Evolutionary conservation across 2,329 filamentous ascomycete genomes (phyloP).

Genomic region (Talaromyces sp.): DNA sequence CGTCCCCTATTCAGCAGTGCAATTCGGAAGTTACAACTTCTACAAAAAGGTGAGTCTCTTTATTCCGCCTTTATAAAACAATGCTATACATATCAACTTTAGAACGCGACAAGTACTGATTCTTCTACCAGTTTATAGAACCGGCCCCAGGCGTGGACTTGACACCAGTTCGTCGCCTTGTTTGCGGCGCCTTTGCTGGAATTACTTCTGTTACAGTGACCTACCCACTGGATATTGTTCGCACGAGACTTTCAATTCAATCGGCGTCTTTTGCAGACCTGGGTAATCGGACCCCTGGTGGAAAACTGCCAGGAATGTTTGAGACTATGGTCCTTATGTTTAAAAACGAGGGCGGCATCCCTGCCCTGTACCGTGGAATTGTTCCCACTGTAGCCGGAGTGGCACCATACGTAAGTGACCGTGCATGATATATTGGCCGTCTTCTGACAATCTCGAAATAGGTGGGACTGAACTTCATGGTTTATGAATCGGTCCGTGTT

Average conservation of each 20-base stretch:
- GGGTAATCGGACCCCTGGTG: conserved; percentile 49
- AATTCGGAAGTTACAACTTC: conserved; percentile 96
- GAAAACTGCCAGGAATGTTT: conserved; percentile 86
- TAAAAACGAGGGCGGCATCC: conserved; percentile 76
- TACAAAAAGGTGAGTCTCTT: conserved; percentile 69
- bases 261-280: conserved; percentile 88
- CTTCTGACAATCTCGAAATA: conserved; percentile 26
- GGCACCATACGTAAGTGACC: conserved; percentile 70
- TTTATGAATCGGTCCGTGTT: conserved; percentile 81
- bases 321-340: conserved; percentile 78
- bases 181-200: conserved; percentile 88
- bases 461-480: conserved; percentile 98
- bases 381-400: conserved; percentile 91
- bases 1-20: conserved; percentile 94
- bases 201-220: conserved; percentile 94
- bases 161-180: conserved; percentile 64
- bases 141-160: conserved; percentile 67
- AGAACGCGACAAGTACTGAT: neutral
- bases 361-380: conserved; percentile 89
- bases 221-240: conserved; percentile 95
- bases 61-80: neutral
- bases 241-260: conserved; percentile 91
- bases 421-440: neutral
- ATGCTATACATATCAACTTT: neutral
- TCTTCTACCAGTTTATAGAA: conserved; percentile 64